Evolutionary conservation across 2,329 filamentous ascomycete genomes (phyloP).

Genomic region (Talaromyces sp.): DNA sequence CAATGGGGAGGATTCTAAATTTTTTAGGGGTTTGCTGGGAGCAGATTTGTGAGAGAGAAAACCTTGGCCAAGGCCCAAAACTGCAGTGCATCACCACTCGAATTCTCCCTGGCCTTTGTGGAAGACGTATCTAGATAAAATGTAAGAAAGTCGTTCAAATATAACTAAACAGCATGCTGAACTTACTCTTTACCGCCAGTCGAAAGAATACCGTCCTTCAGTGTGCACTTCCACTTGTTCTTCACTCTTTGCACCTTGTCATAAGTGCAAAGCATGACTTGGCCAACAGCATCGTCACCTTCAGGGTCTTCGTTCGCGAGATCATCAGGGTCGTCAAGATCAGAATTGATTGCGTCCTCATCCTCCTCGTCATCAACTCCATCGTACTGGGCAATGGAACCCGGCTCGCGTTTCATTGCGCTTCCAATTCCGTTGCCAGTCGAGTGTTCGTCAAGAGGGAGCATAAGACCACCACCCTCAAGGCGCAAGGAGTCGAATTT

Average conservation of each 20-base stretch:
- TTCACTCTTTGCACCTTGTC: slow-evolving; percentile 99
- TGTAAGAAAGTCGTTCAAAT: slow-evolving; percentile 20
- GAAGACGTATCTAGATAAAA: slow-evolving; percentile 68
- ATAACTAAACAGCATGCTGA: neutral
- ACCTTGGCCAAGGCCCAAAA: neutral
- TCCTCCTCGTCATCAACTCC: slow-evolving; percentile 57
- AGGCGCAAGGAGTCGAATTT: slow-evolving; percentile 35
- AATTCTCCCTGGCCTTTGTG: slow-evolving; percentile 97
- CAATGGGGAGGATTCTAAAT: neutral
- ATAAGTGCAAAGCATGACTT: slow-evolving; percentile 98
- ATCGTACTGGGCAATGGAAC: slow-evolving; percentile 48
- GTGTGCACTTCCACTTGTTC: slow-evolving; percentile 99
- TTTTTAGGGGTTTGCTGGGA: neutral
- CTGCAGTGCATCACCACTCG: slow-evolving; percentile 69
- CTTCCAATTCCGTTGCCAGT: neutral
- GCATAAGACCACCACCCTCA: slow-evolving; percentile 43
- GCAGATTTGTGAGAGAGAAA: neutral
- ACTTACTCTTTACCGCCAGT: slow-evolving; percentile 83
- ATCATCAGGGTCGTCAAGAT: slow-evolving; percentile 92
- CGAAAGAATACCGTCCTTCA: slow-evolving; percentile 93
- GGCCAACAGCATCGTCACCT: slow-evolving; percentile 73
- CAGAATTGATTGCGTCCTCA: slow-evolving; percentile 96
- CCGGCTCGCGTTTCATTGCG: slow-evolving; percentile 6
- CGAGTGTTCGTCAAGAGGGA: slow-evolving; percentile 35
- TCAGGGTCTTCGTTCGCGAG: slow-evolving; percentile 77